Percentiles rank a stretch among this genome's conserved stretches.
phyloP scores from a whole-genome alignment of 83 land plant genomes.

The Thuja plicata region DNA sequence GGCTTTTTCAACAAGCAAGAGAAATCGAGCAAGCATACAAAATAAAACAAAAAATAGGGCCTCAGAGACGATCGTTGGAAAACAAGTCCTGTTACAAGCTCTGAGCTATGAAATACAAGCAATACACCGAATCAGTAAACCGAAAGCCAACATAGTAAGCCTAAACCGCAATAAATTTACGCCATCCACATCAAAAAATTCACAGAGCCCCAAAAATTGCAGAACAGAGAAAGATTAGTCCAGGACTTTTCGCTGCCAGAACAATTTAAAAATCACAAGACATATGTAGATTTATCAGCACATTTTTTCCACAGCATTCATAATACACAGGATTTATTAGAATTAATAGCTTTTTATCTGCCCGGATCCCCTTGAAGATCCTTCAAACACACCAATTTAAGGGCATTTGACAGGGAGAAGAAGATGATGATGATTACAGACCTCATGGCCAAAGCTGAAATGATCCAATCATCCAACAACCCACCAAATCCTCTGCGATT shows the following conservation, averaged over 20 bases:
- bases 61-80: not conserved
- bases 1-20: not conserved
- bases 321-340: not conserved
- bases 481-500: not conserved
- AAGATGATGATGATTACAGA: not conserved
- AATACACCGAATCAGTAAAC: not conserved
- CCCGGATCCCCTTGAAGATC: not conserved
- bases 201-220: not conserved
- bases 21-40: not conserved
- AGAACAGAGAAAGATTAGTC: not conserved
- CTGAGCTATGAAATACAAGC: not conserved
- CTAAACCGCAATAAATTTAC: not conserved
- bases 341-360: not conserved
- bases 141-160: not conserved
- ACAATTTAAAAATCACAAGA: not conserved
- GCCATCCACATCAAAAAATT: not conserved
- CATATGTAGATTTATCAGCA: not conserved
- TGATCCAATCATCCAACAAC: slow-evolving; percentile 11
- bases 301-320: not conserved
- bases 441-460: slow-evolving; percentile 7
- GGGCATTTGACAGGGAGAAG: not conserved
- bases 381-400: not conserved
- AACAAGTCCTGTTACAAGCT: not conserved
- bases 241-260: not conserved
- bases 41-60: not conserved